Base-by-base conservation (phyloP, 2,329 filamentous ascomycete genomes). In the Hypoxylon sp. region DNA sequence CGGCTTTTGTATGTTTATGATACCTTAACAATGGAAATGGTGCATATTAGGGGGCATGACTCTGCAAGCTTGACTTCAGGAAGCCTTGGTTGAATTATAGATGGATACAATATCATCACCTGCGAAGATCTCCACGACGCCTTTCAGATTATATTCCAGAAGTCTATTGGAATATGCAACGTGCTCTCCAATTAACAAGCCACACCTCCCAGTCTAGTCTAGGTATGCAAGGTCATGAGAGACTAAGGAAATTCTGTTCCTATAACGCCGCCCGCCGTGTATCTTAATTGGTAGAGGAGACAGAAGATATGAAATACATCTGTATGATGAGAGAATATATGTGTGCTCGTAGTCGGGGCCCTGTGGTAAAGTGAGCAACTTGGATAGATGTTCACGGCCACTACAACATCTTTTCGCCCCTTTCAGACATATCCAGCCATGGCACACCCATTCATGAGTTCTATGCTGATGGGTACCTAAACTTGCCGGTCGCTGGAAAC, bases 21-120 rank as follows among this genome's bases (percentile, higher is more conserved):
- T 68, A 70, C 60, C 61, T 65, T 39, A 27, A 31, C 35, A 50
- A 59, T 39, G 32, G 42, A 21, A 29, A 67, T 50, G 55, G 61
- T 57, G 17, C 17, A 66, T 42, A n/a, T 24, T 31, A 31, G 17
- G 21, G 39, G 24, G 24, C 2, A 27, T 27, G 10, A 10, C 31
- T 32, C 4, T 11, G 17, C 17, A 42, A 2, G 37, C 2, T 19
- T 42, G 6, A 17, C 37, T 42, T 17, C n/a, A 19, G 37, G n/a
- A 42, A 8, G n/a, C 37, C n/a, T 42, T n/a, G 6, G 37, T 42
- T 42, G 11, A 17, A 17, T 42, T 42, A 17, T 17, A 7, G 8
- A 1, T 19, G 24, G 3, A 42, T 42, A 42, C 37, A 6, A 42
- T 17, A 17, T 17, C 5, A n/a, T 39, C 15, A 39, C 35, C 10